These are phyloP conservation scores for Hypoxylon sp. DNA, from an alignment of 2,329 filamentous ascomycete species.

Conservation along the genomic window DNA sequence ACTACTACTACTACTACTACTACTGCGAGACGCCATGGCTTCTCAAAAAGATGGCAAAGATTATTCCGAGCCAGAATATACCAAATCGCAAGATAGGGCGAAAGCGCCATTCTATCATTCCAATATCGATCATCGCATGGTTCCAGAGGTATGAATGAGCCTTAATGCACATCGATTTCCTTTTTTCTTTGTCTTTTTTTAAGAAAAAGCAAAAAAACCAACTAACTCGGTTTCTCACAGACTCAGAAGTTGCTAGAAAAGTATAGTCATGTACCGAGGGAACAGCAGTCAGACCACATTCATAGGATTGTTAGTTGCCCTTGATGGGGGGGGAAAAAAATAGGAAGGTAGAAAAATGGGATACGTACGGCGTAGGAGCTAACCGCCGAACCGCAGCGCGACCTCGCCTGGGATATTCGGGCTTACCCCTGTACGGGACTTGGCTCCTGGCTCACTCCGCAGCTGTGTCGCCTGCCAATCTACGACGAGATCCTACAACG, in stretches of 20 bases:
- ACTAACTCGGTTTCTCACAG: not conserved
- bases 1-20: too few relatives aligned
- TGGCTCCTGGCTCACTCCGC: constrained; percentile 8
- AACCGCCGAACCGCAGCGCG: constrained; percentile 15
- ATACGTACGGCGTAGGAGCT: too few relatives aligned
- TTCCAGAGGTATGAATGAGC: not conserved
- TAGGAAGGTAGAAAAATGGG: not conserved
- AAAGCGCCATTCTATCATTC: constrained; percentile 1
- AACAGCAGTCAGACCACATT: constrained; percentile 7
- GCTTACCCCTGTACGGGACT: constrained; percentile 28
- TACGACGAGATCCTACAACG: constrained; percentile 11
- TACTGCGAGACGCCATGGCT: too few relatives aligned
- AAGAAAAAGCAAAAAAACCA: not conserved
- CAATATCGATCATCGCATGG: not conserved
- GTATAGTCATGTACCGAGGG: constrained; percentile 11
- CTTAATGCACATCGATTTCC: not conserved
- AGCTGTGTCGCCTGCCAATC: constrained; percentile 10
- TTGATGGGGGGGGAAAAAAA: not conserved
- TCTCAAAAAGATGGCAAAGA: not conserved
- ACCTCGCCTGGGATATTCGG: constrained; percentile 31
- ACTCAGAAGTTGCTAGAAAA: constrained; percentile 6
- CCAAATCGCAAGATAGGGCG: constrained; percentile 4
- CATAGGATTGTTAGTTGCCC: constrained; percentile 1
- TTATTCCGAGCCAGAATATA: constrained; percentile 1
- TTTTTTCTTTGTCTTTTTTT: not conserved